These are phyloP conservation scores for Lachancea nothofagi DNA, from an alignment of 805 yeast genomes.

Conservation along the genomic window DNA sequence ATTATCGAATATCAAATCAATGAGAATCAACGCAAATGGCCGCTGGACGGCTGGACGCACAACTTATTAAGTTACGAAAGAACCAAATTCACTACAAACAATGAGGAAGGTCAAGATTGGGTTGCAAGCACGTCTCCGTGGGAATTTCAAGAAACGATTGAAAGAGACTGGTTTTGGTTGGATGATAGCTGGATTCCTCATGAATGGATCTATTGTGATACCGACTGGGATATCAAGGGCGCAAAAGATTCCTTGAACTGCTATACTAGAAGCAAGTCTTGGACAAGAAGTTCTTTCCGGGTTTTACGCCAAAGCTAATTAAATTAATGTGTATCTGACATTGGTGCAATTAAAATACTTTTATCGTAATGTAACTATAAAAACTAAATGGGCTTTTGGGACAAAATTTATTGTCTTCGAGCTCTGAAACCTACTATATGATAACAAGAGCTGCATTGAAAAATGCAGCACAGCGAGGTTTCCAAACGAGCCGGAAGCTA, in stretches of 20 bases:
- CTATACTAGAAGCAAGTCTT: conserved; percentile 25
- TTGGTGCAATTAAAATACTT: too few species aligned
- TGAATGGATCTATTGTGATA: conserved; percentile 25
- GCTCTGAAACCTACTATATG: too few species aligned
- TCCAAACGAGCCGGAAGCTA: conserved; percentile 2
- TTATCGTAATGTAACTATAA: too few species aligned
- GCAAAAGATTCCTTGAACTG: conserved; percentile 21
- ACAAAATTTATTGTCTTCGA: too few species aligned
- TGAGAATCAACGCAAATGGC: conserved; percentile 32
- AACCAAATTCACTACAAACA: conserved; percentile 15
- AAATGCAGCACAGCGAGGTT: not conserved
- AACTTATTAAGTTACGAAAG: conserved; percentile 25
- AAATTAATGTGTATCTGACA: too few species aligned
- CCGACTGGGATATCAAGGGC: conserved; percentile 26
- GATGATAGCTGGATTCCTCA: conserved; percentile 26
- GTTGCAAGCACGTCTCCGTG: conserved; percentile 14
- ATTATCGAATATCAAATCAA: conserved; percentile 22
- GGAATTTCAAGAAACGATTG: conserved; percentile 18
- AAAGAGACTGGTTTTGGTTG: conserved; percentile 25
- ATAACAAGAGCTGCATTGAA: not conserved
- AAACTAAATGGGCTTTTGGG: too few species aligned
- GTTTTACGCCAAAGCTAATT: too few species aligned
- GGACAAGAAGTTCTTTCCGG: conserved; percentile 23
- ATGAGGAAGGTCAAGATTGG: conserved; percentile 2
- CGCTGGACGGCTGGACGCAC: conserved; percentile 20